A percentile compares a stretch with the other conserved stretches of the same genome.
These are phyloP conservation scores for Cymodocea nodosa DNA, from an alignment of 116 monocot species.

Conservation along the genomic window DNA sequence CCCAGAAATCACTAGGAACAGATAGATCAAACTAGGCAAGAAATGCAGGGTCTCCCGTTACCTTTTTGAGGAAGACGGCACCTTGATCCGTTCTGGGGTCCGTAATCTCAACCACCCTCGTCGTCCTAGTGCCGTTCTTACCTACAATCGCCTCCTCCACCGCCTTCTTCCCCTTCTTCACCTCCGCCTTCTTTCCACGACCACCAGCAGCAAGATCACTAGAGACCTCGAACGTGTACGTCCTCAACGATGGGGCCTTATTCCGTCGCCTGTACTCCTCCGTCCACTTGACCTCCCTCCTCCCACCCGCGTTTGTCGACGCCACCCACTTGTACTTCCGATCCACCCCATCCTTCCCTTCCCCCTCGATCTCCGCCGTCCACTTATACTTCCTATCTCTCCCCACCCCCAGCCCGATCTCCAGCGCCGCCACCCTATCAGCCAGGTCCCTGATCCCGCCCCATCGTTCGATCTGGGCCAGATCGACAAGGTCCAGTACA, in stretches of 20 bases:
- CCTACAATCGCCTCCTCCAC: background rate
- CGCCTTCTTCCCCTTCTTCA: conserved; percentile 3
- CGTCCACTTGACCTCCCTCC: conserved; percentile 37
- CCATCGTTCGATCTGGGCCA: conserved; percentile 30
- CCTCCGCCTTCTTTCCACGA: conserved; percentile 1
- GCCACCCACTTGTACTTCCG: conserved; percentile 40
- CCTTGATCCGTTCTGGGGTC: conserved; percentile 22
- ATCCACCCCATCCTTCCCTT: conserved; percentile 18
- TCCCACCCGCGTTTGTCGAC: conserved; percentile 33
- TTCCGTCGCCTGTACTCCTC: conserved; percentile 41
- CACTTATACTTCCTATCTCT: conserved; percentile 72
- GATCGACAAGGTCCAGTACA: conserved; percentile 18
- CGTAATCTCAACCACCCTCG: conserved; percentile 58
- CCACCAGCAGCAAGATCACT: conserved; percentile 8
- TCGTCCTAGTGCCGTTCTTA: background rate
- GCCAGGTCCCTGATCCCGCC: conserved; percentile 21
- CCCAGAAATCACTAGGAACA: too few relatives aligned
- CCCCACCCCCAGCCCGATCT: conserved; percentile 13
- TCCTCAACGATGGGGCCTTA: conserved; percentile 10
- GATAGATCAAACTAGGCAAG: too few relatives aligned
- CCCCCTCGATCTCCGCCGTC: conserved; percentile 49
- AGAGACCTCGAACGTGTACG: conserved; percentile 41
- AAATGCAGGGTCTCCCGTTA: background rate
- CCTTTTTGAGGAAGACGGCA: conserved; percentile 9
- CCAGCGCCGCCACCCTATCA: conserved; percentile 62